These are phyloP conservation scores for Alternaria sp. DNA, from an alignment of 2,329 filamentous ascomycete genomes.

Conservation along the genomic window DNA sequence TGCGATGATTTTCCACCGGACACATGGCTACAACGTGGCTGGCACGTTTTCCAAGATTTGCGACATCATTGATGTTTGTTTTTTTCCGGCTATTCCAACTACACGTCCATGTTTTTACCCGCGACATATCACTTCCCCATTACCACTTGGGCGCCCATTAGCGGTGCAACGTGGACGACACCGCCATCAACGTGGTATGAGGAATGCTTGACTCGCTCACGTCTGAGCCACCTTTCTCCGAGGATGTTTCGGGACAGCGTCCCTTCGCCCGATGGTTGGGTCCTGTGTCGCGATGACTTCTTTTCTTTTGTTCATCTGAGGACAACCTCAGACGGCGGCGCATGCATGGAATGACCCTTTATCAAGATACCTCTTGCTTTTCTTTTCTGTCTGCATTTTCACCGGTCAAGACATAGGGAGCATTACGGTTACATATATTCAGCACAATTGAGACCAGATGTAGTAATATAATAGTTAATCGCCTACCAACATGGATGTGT, in stretches of 20 bases:
- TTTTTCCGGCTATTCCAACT: conserved; percentile 19
- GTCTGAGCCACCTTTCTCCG: neutral
- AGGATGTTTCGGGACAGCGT: conserved; percentile 2
- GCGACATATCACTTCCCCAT: conserved; percentile 12
- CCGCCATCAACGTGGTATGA: conserved; percentile 1
- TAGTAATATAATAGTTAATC: conserved; percentile 9
- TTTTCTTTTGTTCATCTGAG: neutral
- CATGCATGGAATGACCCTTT: conserved; percentile 15
- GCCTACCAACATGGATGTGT: neutral
- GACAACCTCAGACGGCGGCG: conserved; percentile 2
- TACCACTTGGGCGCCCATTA: conserved; percentile 10
- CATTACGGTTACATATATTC: neutral
- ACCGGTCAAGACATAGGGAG: conserved; percentile 1
- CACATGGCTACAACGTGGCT: conserved; percentile 38
- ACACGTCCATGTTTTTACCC: conserved; percentile 10
- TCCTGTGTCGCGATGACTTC: conserved; percentile 9
- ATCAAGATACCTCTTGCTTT: conserved; percentile 33
- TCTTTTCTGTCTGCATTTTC: conserved; percentile 2
- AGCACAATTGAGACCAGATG: neutral
- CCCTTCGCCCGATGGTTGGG: neutral
- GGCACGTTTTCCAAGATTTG: conserved; percentile 30
- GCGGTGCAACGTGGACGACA: conserved; percentile 12
- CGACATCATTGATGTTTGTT: conserved; percentile 19
- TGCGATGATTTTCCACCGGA: conserved; percentile 31
- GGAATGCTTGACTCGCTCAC: neutral